Evolutionary conservation across 2,329 filamentous ascomycete species (phyloP).

Genomic region (Diaporthe sp.): DNA sequence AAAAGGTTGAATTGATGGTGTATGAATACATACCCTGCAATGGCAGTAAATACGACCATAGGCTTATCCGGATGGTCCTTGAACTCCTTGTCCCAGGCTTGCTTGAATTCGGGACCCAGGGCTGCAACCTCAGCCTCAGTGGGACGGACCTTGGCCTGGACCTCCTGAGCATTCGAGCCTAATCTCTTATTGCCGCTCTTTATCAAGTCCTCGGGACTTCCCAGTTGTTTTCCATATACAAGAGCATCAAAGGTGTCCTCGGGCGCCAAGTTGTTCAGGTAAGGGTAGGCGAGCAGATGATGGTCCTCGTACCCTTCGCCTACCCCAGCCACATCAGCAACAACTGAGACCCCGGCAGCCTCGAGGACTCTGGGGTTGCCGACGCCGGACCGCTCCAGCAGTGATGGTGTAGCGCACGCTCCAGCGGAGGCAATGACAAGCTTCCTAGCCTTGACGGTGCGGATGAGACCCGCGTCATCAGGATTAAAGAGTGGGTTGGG

Average conservation of each 20-base stretch:
- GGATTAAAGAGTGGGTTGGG: constrained; percentile 50
- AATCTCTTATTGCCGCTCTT: constrained; percentile 35
- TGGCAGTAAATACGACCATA: constrained; percentile 31
- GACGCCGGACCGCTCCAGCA: constrained; percentile 64
- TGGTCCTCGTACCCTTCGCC: constrained; percentile 61
- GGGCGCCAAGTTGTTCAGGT: not conserved
- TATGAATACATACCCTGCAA: constrained; percentile 32
- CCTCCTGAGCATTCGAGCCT: constrained; percentile 40
- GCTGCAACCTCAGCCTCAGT: constrained; percentile 37
- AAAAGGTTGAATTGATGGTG: not conserved
- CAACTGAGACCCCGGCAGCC: constrained; percentile 55
- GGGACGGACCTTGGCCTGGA: constrained; percentile 39
- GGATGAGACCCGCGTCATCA: constrained; percentile 38
- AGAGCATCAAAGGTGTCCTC: constrained; percentile 6
- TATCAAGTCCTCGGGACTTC: constrained; percentile 33
- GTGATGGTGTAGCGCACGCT: constrained; percentile 52
- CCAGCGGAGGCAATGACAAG: constrained; percentile 54
- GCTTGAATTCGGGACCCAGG: constrained; percentile 38
- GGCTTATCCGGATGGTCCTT: constrained; percentile 36
- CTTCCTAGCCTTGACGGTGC: constrained; percentile 56
- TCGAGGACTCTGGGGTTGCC: constrained; percentile 58
- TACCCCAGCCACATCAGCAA: constrained; percentile 61
- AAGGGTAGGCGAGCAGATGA: constrained; percentile 24
- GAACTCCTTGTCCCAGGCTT: constrained; percentile 39
- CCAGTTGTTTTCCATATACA: not conserved